phyloP scores from a whole-genome alignment of 2,329 filamentous ascomycete species.

The Hortaea werneckii region DNA sequence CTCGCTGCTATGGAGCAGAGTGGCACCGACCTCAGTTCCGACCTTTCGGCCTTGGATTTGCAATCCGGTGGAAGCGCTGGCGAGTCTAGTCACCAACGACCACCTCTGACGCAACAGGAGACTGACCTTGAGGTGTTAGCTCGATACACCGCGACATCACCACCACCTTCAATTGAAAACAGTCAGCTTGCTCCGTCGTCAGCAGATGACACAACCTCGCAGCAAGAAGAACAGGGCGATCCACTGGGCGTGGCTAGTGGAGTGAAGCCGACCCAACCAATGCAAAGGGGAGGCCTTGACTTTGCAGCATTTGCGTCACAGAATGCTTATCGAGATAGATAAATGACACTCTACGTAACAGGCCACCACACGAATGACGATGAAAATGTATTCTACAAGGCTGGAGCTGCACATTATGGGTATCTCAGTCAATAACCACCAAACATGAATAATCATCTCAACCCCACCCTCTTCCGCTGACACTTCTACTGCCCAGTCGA shows the following conservation, averaged over 20 bases:
- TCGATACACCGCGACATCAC: constrained; percentile 2
- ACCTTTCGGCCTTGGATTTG: not conserved
- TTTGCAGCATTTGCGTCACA: constrained; percentile 13
- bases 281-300: constrained; percentile 5
- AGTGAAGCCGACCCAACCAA: not conserved
- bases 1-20: not conserved
- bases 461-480: constrained; percentile 4
- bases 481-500: not conserved
- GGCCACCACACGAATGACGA: too few species aligned
- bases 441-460: not conserved
- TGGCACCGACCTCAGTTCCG: not conserved
- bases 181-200: not conserved
- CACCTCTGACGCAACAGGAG: constrained; percentile 4
- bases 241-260: constrained; percentile 7
- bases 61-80: not conserved
- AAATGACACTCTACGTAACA: not conserved
- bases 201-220: not conserved
- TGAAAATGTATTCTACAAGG: too few species aligned
- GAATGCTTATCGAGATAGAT: constrained; percentile 9
- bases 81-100: not conserved
- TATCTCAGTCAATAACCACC: not conserved
- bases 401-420: not conserved
- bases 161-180: not conserved
- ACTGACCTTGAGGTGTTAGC: constrained; percentile 5
- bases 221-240: constrained; percentile 36